A percentile compares a stretch with the other conserved stretches of the same genome.
Conservation (phyloP, 306 rosid genomes). For the Hippophae gyantsensis region DNA sequence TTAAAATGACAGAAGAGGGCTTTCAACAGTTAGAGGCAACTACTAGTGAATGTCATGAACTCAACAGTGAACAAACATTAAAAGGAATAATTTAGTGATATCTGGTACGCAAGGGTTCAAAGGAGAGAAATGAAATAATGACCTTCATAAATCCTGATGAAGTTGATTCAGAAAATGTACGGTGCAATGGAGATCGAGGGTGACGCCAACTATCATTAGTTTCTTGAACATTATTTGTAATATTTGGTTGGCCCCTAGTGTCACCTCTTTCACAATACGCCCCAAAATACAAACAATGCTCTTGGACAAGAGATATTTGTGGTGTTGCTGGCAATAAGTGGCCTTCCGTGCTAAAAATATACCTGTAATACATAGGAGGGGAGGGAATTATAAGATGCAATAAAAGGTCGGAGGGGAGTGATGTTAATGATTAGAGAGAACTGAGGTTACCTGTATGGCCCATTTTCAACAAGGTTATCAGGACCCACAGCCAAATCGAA, state of each 20-base stretch:
- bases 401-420: constrained; percentile 1
- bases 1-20: too few species aligned
- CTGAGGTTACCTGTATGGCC: constrained; percentile 83
- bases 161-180: constrained; percentile 37
- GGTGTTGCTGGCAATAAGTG: constrained; percentile 89
- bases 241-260: constrained; percentile 31
- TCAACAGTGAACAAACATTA: too few species aligned
- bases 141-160: constrained; percentile 76
- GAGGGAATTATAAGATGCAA: constrained; percentile 2
- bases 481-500: constrained; percentile 93
- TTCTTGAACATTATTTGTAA: constrained; percentile 46
- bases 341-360: constrained; percentile 92
- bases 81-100: too few species aligned
- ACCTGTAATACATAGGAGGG: constrained; percentile 36
- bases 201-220: constrained; percentile 41
- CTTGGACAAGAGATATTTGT: constrained; percentile 64
- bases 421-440: constrained; percentile 12
- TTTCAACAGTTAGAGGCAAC: too few species aligned
- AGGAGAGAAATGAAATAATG: constrained; percentile 5
- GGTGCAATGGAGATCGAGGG: constrained; percentile 30
- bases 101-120: neutral
- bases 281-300: constrained; percentile 75
- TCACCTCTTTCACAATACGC: constrained; percentile 60
- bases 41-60: too few species aligned
- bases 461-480: constrained; percentile 88